These are phyloP conservation scores for Monosporascus sp. DNA, from an alignment of 2,329 filamentous ascomycete genomes.

Conservation along the genomic window DNA sequence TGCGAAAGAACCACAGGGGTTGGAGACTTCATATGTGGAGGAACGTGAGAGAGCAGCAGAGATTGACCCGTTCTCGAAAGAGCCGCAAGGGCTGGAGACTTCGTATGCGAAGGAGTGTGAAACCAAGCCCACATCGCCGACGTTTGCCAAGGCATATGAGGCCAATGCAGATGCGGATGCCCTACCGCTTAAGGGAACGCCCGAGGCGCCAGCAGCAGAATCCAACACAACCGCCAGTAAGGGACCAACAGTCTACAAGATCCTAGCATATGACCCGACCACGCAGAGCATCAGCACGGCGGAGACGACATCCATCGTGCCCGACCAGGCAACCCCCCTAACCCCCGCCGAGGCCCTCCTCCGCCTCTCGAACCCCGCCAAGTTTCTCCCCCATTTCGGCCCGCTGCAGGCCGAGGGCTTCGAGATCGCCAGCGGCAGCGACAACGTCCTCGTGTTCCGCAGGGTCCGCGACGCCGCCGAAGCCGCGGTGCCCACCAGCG, in stretches of 20 bases:
- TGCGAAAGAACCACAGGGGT: slow-evolving; percentile 40
- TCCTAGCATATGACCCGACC: slow-evolving; percentile 59
- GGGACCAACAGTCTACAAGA: slow-evolving; percentile 47
- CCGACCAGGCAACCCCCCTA: slow-evolving; percentile 41
- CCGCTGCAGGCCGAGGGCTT: slow-evolving; percentile 56
- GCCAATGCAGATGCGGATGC: slow-evolving; percentile 6
- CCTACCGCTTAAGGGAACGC: slow-evolving; percentile 4
- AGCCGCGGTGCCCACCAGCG: slow-evolving; percentile 14
- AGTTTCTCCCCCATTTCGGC: slow-evolving; percentile 60
- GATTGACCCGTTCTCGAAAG: slow-evolving; percentile 36
- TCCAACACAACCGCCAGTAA: slow-evolving; percentile 12
- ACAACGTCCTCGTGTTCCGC: slow-evolving; percentile 61
- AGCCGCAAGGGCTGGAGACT: slow-evolving; percentile 42
- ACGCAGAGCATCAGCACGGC: slow-evolving; percentile 53
- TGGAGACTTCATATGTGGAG: slow-evolving; percentile 41
- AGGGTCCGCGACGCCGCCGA: slow-evolving; percentile 39
- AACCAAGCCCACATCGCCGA: slow-evolving; percentile 27
- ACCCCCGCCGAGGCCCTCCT: slow-evolving; percentile 56
- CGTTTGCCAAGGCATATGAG: slow-evolving; percentile 30
- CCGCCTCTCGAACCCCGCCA: slow-evolving; percentile 54
- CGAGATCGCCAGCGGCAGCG: slow-evolving; percentile 58
- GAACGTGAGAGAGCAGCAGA: slow-evolving; percentile 25
- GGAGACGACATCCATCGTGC: slow-evolving; percentile 53
- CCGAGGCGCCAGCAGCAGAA: slow-evolving; percentile 3
- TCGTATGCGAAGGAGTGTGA: slow-evolving; percentile 42